Evolutionary conservation across 345 rosid genomes (phyloP).

Genomic region (Pistacia atlantica): DNA sequence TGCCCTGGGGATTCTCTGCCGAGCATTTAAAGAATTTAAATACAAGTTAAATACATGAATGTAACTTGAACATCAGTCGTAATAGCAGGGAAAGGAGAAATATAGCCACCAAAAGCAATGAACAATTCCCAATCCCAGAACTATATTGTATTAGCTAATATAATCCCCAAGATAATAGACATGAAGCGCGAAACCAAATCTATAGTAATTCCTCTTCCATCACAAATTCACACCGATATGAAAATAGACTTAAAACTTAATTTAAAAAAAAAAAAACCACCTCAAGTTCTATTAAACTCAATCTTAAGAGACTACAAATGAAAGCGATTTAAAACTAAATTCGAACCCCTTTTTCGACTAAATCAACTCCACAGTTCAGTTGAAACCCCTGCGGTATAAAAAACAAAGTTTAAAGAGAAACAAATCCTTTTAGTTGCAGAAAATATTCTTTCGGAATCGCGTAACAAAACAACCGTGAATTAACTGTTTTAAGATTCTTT

Average conservation of each 20-base stretch:
- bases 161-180: neutral
- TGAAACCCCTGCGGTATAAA: neutral
- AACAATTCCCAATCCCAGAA: neutral
- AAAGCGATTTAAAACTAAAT: neutral
- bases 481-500: neutral
- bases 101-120: neutral
- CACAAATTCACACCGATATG: neutral
- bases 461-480: neutral
- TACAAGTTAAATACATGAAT: neutral
- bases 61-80: neutral
- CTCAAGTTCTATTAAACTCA: constrained; percentile 12
- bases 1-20: constrained; percentile 47
- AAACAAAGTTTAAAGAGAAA: neutral
- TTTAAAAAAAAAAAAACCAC: neutral
- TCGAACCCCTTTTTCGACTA: neutral
- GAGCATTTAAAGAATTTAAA: constrained; percentile 4
- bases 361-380: constrained; percentile 10
- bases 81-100: too few relatives aligned
- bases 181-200: neutral
- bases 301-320: neutral
- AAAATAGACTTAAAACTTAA: neutral
- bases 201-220: neutral
- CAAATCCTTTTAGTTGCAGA: constrained; percentile 3
- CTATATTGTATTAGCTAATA: neutral
- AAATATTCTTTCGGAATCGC: neutral